Percentiles rank a stretch among this genome's conserved stretches.
These are phyloP conservation scores for Fusarium globosum DNA, from an alignment of 2,329 filamentous ascomycete species.

Conservation along the genomic window DNA sequence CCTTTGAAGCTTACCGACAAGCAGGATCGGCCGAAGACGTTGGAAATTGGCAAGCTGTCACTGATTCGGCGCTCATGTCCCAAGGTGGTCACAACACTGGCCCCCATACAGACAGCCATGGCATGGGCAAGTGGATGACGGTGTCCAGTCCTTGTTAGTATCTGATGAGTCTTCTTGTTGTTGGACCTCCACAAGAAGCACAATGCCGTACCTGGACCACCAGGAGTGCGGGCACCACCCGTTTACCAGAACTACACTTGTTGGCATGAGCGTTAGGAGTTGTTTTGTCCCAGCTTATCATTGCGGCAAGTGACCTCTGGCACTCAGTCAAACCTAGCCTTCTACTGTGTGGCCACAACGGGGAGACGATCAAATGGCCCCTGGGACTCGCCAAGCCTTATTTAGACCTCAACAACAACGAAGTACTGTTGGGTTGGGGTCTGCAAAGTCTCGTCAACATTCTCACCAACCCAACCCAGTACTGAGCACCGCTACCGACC, in stretches of 20 bases:
- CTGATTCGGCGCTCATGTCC: too few relatives aligned
- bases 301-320: neutral
- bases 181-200: neutral
- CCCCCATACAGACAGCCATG: too few relatives aligned
- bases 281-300: neutral
- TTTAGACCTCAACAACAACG: fast-evolving
- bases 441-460: neutral
- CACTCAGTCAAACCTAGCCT: neutral
- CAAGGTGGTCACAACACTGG: too few relatives aligned
- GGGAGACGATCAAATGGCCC: neutral
- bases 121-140: too few relatives aligned
- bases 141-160: neutral
- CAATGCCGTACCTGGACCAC: neutral
- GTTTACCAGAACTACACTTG: neutral
- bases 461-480: neutral
- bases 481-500: neutral
- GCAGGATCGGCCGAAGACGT: neutral
- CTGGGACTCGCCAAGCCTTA: neutral
- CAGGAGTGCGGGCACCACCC: neutral
- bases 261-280: neutral
- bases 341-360: neutral
- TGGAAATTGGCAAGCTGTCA: too few relatives aligned
- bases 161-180: neutral
- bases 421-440: too few relatives aligned
- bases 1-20: neutral